A percentile compares a stretch with the other conserved stretches of the same genome.
These are phyloP conservation scores for Aotearoamyces nothofagi DNA, from an alignment of 2,329 filamentous ascomycete genomes.

Conservation along the genomic window DNA sequence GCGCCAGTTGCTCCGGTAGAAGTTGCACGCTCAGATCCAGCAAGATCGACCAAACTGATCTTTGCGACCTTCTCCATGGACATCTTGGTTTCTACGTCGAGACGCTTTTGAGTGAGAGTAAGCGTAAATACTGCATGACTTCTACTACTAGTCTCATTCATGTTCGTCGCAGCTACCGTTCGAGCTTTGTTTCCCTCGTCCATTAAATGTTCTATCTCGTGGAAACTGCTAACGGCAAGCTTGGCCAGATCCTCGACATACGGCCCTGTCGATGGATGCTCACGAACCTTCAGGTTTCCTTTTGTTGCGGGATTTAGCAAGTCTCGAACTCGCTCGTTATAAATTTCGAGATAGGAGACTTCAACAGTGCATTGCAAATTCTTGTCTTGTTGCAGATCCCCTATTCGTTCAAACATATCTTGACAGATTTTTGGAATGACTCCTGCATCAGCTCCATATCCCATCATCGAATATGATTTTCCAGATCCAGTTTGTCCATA, in stretches of 20 bases:
- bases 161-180: constrained; percentile 96
- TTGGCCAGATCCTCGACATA: constrained; percentile 98
- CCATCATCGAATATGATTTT: constrained; percentile 99
- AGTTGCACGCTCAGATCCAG: constrained; percentile 92
- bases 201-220: constrained; percentile 96
- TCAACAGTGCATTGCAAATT: constrained; percentile 83
- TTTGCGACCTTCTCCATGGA: constrained; percentile 95
- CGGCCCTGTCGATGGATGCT: constrained; percentile 92
- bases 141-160: constrained; percentile 98
- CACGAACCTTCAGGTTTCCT: constrained; percentile 90
- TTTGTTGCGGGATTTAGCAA: constrained; percentile 90
- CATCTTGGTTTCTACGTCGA: constrained; percentile 88
- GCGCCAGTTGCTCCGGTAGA: constrained; percentile 94
- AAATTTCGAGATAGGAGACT: constrained; percentile 97
- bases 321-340: constrained; percentile 95
- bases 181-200: constrained; percentile 98
- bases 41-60: constrained; percentile 94
- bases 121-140: constrained; percentile 97
- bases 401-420: constrained; percentile 90
- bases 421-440: constrained; percentile 96
- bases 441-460: constrained; percentile 87
- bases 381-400: constrained; percentile 52
- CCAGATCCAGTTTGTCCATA: constrained; percentile 97
- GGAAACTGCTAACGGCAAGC: constrained; percentile 80
- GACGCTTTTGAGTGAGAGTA: constrained; percentile 85